These are phyloP conservation scores for Beta vulgaris DNA, from an alignment of 148 eudicot species.

Conservation along the genomic window DNA sequence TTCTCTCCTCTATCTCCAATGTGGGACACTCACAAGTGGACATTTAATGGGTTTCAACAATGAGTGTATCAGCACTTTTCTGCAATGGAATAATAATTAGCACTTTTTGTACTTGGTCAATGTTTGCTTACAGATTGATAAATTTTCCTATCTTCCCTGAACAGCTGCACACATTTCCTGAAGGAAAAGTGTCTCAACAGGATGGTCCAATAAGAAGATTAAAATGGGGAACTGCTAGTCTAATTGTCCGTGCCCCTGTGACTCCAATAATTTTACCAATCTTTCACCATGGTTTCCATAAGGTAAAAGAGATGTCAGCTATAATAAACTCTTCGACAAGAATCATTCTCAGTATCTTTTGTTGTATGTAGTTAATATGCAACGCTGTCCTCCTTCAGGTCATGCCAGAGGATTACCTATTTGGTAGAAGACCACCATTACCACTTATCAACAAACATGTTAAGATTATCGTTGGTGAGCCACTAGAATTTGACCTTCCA, in stretches of 20 bases:
- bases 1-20: no score
- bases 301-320: constrained; percentile 39
- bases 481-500: constrained; percentile 72
- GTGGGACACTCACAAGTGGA: no score
- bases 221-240: constrained; percentile 99
- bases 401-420: constrained; percentile 86
- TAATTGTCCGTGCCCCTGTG: constrained; percentile 78
- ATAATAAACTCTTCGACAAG: neutral
- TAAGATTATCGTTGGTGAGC: constrained; percentile 70
- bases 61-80: no score
- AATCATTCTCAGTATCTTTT: neutral
- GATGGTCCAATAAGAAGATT: constrained; percentile 75
- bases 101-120: neutral
- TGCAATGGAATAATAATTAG: neutral
- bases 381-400: constrained; percentile 47
- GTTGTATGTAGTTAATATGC: neutral
- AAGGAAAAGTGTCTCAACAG: constrained; percentile 85
- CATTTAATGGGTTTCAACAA: no score
- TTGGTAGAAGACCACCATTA: constrained; percentile 72
- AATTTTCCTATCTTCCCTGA: neutral
- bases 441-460: constrained; percentile 69
- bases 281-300: constrained; percentile 73
- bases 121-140: neutral
- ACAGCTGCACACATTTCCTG: constrained; percentile 94
- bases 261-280: constrained; percentile 91